Percentiles rank a stretch among this genome's conserved stretches.
Evolutionary conservation across 148 eudicot genomes (phyloP).

Genomic region (Arbutus unedo): DNA sequence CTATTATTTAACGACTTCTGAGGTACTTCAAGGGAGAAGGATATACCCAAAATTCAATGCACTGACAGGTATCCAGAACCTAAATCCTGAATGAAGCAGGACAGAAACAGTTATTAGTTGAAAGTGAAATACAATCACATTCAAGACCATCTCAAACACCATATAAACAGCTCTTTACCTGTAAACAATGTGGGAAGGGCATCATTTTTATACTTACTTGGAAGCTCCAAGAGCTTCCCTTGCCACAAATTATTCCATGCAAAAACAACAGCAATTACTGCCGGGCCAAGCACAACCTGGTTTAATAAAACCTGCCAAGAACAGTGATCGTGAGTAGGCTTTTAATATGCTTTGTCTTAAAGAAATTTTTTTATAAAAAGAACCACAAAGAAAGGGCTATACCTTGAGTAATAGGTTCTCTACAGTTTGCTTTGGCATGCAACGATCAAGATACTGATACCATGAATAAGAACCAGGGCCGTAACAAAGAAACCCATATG

Average conservation of each 20-base stretch:
- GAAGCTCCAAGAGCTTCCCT: slow-evolving; percentile 83
- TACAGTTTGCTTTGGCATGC: slow-evolving; percentile 73
- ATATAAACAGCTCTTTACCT: slow-evolving; percentile 39
- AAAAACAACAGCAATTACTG: slow-evolving; percentile 84
- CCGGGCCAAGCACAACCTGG: slow-evolving; percentile 85
- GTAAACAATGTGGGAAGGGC: slow-evolving; percentile 65
- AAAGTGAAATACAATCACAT: not conserved
- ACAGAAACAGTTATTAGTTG: not conserved
- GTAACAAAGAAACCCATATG: slow-evolving; percentile 80
- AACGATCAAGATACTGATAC: slow-evolving; percentile 77
- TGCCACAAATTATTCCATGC: slow-evolving; percentile 96
- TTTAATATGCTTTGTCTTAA: slow-evolving; percentile 4
- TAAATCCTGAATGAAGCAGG: slow-evolving; percentile 59
- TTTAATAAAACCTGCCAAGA: slow-evolving; percentile 67
- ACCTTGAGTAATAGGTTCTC: slow-evolving; percentile 71
- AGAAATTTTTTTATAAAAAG: not conserved
- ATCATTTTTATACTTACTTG: slow-evolving; percentile 75
- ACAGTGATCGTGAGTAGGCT: slow-evolving; percentile 12
- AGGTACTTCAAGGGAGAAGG: slow-evolving; percentile 23
- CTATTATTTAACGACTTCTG: not conserved
- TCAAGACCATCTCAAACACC: not conserved
- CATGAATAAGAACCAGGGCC: slow-evolving; percentile 94
- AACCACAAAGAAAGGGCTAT: slow-evolving; percentile 7
- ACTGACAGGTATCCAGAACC: slow-evolving; percentile 96
- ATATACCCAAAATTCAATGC: slow-evolving; percentile 78